Evolutionary conservation across 176 grass and related monocot genomes (phyloP), one percentile per base, ranked within the genome.

Genomic region (Tuctoria greenei): DNA sequence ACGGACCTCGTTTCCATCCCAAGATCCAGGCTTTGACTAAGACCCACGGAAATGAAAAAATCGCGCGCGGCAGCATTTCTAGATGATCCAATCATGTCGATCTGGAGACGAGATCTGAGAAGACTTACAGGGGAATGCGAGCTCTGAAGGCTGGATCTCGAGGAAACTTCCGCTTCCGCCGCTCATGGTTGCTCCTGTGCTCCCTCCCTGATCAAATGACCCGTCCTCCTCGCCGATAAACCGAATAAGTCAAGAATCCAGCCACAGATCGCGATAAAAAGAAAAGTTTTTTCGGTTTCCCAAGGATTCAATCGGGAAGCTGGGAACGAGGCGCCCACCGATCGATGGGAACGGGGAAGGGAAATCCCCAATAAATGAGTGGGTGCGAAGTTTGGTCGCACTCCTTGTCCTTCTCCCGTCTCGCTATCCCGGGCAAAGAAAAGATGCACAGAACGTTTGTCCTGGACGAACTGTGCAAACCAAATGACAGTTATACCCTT

Each of bases 111-210:
- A 72, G 82, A 80, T 86, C 67, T 73, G 60, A 43, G 23, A 49
- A 64, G 15, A 73, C 91, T 95, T 88, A 99, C 95, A 99, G 10
- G 76, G 89, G 47, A 99, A 99, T 82, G 83, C 73, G 27, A 99
- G 89, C 89, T 95, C 91, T 20, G 72, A 83, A 6, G 95, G 95
- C 62, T 90, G 89, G 91, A 99, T 92, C 76, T 99, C 89, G 67
- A 99, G 91, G 49, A 92, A 81, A 71, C 52, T 81, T 80, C 44
- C 85, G 58, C 60, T 79, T 55, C 76, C 87, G 52, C 86, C 84
- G 73, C 84, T 83, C 90, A 93, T 93, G 78, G 18, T 57, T 27
- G 58, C 72, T 79, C 39, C 39, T 62, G 42, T 70, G 44, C 61
- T 77, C 74, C 25, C 50, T 61, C 17, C 64, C 41, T 66, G 31